Base-by-base conservation (phyloP, 202 grass and related monocot species). In the Schoenoplectus tabernaemontani region DNA sequence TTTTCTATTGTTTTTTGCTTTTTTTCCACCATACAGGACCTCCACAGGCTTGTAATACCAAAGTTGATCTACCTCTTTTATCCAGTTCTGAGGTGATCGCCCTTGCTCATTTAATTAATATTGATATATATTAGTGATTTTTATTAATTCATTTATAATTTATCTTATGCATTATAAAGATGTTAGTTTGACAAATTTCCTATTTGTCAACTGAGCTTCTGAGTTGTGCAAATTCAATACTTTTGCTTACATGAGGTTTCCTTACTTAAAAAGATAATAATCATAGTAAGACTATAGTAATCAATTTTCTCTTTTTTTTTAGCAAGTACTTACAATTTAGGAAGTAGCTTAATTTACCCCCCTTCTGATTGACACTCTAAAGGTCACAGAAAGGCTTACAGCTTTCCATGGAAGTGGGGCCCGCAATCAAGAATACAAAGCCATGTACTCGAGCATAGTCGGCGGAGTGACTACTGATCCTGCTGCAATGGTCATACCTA, bases 361-460 rank as follows among this genome's bases (percentile, higher is more conserved):
- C n/a, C n/a, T n/a, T n/a, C n/a, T n/a, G n/a, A n/a, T n/a, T n/a
- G n/a, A n/a, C n/a, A n/a, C n/a, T 26, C 57, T 75, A 36, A 87
- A 97, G 89, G 86, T 93, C 85, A 71, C 83, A 16, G 63, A 90
- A 87, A 94, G 86, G 83, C 91, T 97, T 68, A 66, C 76, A 57
- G 71, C 78, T 20, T 92, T 87, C 84, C 86, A 90, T 78, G 77
- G 57, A 38, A 91, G 78, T 59, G 87, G 84, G 58, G 63, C 65
- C 43, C 86, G 91, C 48, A 87, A 89, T 42, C 84, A 97, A 81
- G 88, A 89, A 78, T 97, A 97, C 84, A 87, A 78, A 83, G 91
- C 95, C 68, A 97, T 97, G 95, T 94, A 90, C 86, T 97, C 91
- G 6, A 93, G 91, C 81, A 89, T 97, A 64, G 80, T 92, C 87